These are phyloP conservation scores for Cymbidium sinense DNA, from an alignment of 106 monocot genomes.

Conservation along the genomic window DNA sequence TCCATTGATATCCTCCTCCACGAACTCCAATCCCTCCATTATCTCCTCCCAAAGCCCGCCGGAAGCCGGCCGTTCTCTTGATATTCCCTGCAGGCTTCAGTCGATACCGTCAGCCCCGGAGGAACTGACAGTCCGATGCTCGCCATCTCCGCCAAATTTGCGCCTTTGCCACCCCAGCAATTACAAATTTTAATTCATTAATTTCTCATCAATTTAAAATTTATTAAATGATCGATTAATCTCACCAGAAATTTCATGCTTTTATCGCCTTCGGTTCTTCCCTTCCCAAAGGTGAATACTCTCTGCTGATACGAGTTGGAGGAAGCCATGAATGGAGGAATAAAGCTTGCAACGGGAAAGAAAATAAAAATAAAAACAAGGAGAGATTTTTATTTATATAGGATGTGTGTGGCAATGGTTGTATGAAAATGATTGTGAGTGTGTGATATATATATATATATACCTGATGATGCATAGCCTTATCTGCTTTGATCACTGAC, in stretches of 20 bases:
- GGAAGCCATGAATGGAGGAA: conserved; percentile 3
- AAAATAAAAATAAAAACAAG: background rate
- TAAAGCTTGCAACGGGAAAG: background rate
- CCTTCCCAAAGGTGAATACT: conserved; percentile 88
- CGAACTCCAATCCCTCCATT: conserved; percentile 49
- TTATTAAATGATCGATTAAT: background rate
- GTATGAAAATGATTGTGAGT: no score
- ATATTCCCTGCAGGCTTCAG: conserved; percentile 84
- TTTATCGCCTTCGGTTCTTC: conserved; percentile 82
- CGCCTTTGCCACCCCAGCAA: conserved; percentile 76
- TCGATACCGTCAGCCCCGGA: conserved; percentile 82
- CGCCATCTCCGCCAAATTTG: conserved; percentile 96
- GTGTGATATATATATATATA: no score
- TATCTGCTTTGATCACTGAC: no score
- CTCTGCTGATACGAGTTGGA: conserved; percentile 20
- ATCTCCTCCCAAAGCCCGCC: conserved; percentile 84
- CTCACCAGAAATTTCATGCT: conserved; percentile 72
- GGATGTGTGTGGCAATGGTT: no score
- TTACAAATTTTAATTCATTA: no score
- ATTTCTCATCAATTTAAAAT: background rate
- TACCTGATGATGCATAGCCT: no score
- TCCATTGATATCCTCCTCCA: conserved; percentile 66
- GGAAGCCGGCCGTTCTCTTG: conserved; percentile 59
- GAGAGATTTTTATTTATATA: background rate
- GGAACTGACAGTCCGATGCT: conserved; percentile 95